These are phyloP conservation scores for Clarireedia monteithiana DNA, from an alignment of 2,329 filamentous ascomycete species.

Conservation along the genomic window DNA sequence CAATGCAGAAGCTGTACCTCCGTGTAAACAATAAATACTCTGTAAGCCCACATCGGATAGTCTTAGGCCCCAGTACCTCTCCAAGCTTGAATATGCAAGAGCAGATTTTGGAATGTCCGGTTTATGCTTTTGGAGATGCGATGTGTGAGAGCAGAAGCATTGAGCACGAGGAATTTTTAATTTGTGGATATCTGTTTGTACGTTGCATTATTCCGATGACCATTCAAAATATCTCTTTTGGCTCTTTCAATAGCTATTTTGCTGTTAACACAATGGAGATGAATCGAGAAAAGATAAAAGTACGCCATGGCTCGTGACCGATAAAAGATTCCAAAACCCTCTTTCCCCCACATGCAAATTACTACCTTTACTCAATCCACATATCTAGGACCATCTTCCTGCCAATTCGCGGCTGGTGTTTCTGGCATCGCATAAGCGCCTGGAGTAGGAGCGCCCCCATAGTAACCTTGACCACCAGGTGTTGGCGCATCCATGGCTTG, in stretches of 20 bases:
- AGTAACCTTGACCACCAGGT: conserved; percentile 32
- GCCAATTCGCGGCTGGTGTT: conserved; percentile 47
- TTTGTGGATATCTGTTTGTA: too few species aligned
- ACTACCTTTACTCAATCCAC: conserved; percentile 21
- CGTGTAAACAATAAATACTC: too few species aligned
- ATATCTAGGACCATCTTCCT: conserved; percentile 36
- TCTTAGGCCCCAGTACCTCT: too few species aligned
- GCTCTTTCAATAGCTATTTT: neutral
- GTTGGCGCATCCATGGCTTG: conserved; percentile 43
- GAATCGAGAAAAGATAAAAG: neutral
- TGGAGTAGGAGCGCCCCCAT: conserved; percentile 27
- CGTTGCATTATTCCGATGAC: too few species aligned
- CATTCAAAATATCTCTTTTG: too few species aligned
- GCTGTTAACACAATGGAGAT: neutral
- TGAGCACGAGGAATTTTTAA: too few species aligned
- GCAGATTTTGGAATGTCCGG: too few species aligned
- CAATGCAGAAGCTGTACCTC: too few species aligned
- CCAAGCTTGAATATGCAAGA: too few species aligned
- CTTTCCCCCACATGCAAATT: neutral
- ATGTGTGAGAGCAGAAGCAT: too few species aligned
- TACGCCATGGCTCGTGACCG: neutral
- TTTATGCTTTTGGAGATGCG: too few species aligned
- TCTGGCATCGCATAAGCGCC: conserved; percentile 39
- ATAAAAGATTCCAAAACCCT: neutral
- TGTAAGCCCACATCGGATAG: too few species aligned